A percentile compares a stretch with the other conserved stretches of the same genome.
Conservation (phyloP, 495 filamentous ascomycete species). For the Daldinia bambusicola region DNA sequence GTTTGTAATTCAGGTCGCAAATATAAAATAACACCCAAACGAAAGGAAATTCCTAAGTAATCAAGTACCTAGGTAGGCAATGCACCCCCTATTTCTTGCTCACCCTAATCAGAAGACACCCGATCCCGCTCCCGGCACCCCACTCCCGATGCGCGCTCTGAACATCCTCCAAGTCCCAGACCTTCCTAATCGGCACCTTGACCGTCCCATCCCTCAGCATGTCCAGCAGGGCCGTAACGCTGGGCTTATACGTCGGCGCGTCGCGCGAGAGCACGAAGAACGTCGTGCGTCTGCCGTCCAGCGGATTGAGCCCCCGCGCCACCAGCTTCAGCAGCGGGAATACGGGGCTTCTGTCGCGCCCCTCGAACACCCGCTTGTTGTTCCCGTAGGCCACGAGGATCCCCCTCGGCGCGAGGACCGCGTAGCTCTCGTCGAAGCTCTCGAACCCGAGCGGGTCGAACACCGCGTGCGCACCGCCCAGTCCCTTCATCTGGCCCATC, state of each 20-base stretch:
- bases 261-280: constrained; percentile 54
- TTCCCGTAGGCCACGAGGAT: constrained; percentile 46
- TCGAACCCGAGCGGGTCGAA: constrained; percentile 60
- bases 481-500: constrained; percentile 52
- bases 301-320: constrained; percentile 38
- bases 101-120: constrained; percentile 51
- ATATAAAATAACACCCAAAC: no score
- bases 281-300: constrained; percentile 43
- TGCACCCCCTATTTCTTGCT: constrained; percentile 17
- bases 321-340: constrained; percentile 43
- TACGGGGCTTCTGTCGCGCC: constrained; percentile 25
- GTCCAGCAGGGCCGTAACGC: constrained; percentile 46
- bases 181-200: constrained; percentile 53
- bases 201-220: constrained; percentile 52
- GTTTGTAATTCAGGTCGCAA: no score
- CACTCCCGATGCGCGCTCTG: constrained; percentile 54
- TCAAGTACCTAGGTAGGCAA: not conserved
- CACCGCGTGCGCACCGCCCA: constrained; percentile 55
- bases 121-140: constrained; percentile 50
- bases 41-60: not conserved
- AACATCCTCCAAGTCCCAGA: constrained; percentile 55
- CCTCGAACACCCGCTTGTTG: constrained; percentile 40
- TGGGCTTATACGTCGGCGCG: constrained; percentile 45
- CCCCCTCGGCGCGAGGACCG: constrained; percentile 44
- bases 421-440: constrained; percentile 57